These are phyloP conservation scores for Cutaneotrichosporon spelunceum DNA, from an alignment of 1,284 basidiomycete species.

Conservation along the genomic window DNA sequence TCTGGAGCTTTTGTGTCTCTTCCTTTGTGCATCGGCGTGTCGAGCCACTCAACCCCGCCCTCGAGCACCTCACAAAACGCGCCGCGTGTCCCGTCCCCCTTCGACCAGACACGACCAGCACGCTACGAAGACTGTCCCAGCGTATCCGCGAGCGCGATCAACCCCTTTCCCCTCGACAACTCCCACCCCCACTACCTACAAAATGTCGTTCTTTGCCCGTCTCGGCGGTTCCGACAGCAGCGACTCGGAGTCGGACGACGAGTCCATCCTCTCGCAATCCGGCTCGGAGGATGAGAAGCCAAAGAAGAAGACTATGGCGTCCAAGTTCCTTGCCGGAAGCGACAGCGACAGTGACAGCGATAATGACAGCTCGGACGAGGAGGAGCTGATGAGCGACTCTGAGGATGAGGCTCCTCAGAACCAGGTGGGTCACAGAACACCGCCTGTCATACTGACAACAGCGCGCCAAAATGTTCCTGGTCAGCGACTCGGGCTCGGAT, in stretches of 20 bases:
- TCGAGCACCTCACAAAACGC: conserved; percentile 9
- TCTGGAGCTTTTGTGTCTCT: background rate
- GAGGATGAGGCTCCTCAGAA: conserved; percentile 32
- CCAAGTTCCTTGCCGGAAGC: conserved; percentile 41
- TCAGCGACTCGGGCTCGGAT: conserved; percentile 41
- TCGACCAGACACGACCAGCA: conserved; percentile 7
- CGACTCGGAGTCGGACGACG: conserved; percentile 46
- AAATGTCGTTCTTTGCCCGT: conserved; percentile 41
- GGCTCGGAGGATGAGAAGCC: conserved; percentile 38
- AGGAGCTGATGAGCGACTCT: conserved; percentile 38
- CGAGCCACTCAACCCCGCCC: background rate
- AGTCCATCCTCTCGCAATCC: conserved; percentile 42
- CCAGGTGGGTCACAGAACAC: background rate
- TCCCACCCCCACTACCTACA: conserved; percentile 6
- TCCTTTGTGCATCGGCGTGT: conserved; percentile 1
- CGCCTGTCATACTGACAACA: conserved; percentile 5
- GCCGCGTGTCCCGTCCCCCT: background rate
- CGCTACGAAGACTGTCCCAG: background rate
- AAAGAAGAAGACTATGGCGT: conserved; percentile 32
- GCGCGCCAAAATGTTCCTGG: conserved; percentile 48
- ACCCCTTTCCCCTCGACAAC: background rate
- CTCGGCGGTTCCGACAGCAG: conserved; percentile 38
- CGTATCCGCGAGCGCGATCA: conserved; percentile 4
- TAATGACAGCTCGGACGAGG: conserved; percentile 31
- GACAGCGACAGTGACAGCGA: conserved; percentile 33